Conservation (phyloP, 2,329 filamentous ascomycete genomes). For the Curvularia hawaiiensis region DNA sequence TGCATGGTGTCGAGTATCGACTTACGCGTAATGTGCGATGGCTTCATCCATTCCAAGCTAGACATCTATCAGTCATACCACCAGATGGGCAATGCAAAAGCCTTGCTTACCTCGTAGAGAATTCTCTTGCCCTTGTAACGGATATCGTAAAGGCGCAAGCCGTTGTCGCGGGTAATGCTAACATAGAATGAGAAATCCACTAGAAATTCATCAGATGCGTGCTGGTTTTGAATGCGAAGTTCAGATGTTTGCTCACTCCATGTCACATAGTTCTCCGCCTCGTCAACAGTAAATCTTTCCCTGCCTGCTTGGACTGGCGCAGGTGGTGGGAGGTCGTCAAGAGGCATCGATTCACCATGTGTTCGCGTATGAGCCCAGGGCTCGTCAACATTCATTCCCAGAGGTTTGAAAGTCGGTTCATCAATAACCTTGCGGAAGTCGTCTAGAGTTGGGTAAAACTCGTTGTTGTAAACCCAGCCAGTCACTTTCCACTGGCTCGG, state of each 20-base stretch:
- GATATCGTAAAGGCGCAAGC: conserved; percentile 1
- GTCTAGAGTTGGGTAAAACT: conserved; percentile 1
- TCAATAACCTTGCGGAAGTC: not conserved
- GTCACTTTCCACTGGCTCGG: conserved; percentile 1
- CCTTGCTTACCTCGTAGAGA: not conserved
- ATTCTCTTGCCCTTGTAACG: conserved; percentile 1
- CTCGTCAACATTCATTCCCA: conserved; percentile 2
- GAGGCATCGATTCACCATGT: not conserved
- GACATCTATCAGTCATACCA: not conserved
- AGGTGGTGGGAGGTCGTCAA: not conserved
- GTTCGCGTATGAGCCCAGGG: conserved; percentile 3
- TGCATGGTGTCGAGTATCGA: not conserved
- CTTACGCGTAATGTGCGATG: conserved; percentile 4
- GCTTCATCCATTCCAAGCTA: conserved; percentile 1
- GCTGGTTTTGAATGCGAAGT: not conserved
- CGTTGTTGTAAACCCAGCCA: conserved; percentile 2
- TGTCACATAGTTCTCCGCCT: not conserved
- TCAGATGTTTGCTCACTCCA: not conserved
- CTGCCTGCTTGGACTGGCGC: not conserved
- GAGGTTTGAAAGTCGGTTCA: not conserved
- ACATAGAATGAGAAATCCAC: conserved; percentile 5
- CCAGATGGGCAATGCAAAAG: not conserved
- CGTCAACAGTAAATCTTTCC: conserved; percentile 1
- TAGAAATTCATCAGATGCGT: not conserved
- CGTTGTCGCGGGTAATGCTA: not conserved